Conservation (phyloP, 2,329 filamentous ascomycete species). For the Colletotrichum noveboracense region DNA sequence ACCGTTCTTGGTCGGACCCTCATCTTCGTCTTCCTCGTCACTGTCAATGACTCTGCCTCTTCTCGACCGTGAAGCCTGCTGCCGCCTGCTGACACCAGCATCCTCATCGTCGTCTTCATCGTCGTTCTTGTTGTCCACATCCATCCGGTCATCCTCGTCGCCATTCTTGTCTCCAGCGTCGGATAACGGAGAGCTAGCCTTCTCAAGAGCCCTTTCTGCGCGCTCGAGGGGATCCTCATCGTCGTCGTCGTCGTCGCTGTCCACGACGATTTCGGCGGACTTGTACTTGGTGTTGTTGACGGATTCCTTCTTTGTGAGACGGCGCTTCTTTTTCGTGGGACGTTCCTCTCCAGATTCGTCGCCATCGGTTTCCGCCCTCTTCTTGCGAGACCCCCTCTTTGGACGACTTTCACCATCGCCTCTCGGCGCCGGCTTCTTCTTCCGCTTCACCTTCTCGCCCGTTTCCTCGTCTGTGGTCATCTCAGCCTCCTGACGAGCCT, state of each 20-base stretch:
- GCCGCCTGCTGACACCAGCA: slow-evolving; percentile 53
- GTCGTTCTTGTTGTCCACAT: slow-evolving; percentile 50
- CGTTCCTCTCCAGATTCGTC: slow-evolving; percentile 55
- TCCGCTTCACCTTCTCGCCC: slow-evolving; percentile 80
- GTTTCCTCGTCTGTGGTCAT: slow-evolving; percentile 83
- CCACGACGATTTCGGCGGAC: slow-evolving; percentile 82
- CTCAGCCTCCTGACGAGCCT: slow-evolving; percentile 73
- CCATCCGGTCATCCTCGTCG: slow-evolving; percentile 51
- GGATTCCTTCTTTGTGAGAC: slow-evolving; percentile 55
- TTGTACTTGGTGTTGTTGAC: slow-evolving; percentile 72
- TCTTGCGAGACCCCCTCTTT: slow-evolving; percentile 66
- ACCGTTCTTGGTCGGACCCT: slow-evolving; percentile 24
- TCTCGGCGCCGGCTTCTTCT: slow-evolving; percentile 61
- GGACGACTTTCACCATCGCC: slow-evolving; percentile 35
- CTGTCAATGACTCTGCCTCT: slow-evolving; percentile 59
- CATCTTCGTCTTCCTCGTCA: slow-evolving; percentile 56
- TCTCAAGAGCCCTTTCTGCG: slow-evolving; percentile 47
- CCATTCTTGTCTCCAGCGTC: slow-evolving; percentile 34
- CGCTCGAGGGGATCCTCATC: slow-evolving; percentile 49
- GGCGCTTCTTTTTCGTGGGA: slow-evolving; percentile 67
- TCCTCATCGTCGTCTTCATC: slow-evolving; percentile 54
- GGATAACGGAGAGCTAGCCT: slow-evolving; percentile 37
- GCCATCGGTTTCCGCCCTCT: slow-evolving; percentile 45
- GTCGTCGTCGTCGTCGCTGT: slow-evolving; percentile 69
- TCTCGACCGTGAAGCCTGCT: slow-evolving; percentile 50